Base-by-base conservation (phyloP, 2,329 filamentous ascomycete species). In the Alternaria gaisen region DNA sequence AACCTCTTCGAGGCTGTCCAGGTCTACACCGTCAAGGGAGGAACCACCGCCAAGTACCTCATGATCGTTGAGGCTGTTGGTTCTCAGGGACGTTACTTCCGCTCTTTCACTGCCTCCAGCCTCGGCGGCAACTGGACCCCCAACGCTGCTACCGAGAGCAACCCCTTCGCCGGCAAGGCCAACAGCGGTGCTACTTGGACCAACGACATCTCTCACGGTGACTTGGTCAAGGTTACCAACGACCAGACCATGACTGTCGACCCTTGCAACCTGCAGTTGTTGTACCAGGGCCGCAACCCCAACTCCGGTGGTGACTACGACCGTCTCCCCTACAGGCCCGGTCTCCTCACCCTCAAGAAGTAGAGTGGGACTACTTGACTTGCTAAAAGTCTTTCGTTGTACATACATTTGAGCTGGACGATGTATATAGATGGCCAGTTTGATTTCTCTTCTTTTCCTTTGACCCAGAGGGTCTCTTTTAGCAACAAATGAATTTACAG, bases 41-140 rank as follows among this genome's bases (percentile, higher is more conserved):
- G 57, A 36, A 28, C 53, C 80, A 84, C 66, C 81, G 80, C 64
- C 36, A 77, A 83, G 64, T 90, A 90, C 76, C 84, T 90, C 57
- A 90, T 90, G 86, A 83, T 90, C n/a, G 87, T 90, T 34, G 88
- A 91, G 75, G 81, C 86, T 0, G 84, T 86, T 43, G 88, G 88
- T 1, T 38, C 75, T 0, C 77, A 82, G 32, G 88, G 88, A 1
- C 83, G 88, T 2, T 91, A 86, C 77, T 90, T 90, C 84, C 87
- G 88, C 58, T 89, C 87, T 1, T 90, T 87, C 80, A 90, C 87
- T 0, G 85, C 88, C 14, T 83, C 79, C 43, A 85, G 80, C 68
- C 81, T 90, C 9, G 71, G 73, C 38, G 88, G 88, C 9, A 53
- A 74, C 4, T 91, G 88, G 88, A 88, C 86, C 0, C 65, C 83